Conservation (phyloP, 2,329 filamentous ascomycete genomes). For the Curvularia spicifera region DNA sequence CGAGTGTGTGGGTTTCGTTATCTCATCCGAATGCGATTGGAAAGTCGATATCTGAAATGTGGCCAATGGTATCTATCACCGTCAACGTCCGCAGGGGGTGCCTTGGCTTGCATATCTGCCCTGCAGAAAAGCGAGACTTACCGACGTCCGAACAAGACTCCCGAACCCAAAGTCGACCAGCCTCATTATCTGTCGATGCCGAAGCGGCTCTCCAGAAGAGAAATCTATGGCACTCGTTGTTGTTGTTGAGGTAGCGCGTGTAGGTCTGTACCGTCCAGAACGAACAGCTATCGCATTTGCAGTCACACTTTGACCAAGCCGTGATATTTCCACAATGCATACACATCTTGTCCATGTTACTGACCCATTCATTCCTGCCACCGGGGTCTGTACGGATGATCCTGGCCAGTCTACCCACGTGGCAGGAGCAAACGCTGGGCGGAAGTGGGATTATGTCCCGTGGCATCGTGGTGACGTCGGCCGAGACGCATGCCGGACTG, state of each 20-base stretch:
- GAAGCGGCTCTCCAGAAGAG: conserved; percentile 33
- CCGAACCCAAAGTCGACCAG: conserved; percentile 31
- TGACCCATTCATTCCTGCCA: conserved; percentile 41
- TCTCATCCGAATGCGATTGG: conserved; percentile 25
- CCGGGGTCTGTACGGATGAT: conserved; percentile 27
- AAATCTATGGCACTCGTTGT: conserved; percentile 28
- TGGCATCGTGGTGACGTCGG: conserved; percentile 8
- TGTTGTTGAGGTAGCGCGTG: conserved; percentile 42
- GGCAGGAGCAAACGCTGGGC: conserved; percentile 42
- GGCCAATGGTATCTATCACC: conserved; percentile 7
- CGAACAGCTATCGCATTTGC: conserved; percentile 42
- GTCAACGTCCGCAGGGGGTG: background rate
- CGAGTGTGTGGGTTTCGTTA: background rate
- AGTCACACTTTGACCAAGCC: conserved; percentile 36
- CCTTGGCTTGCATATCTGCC: background rate
- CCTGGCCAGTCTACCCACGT: conserved; percentile 39
- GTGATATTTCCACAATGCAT: conserved; percentile 45
- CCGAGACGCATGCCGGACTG: conserved; percentile 35
- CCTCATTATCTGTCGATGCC: background rate
- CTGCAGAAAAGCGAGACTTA: conserved; percentile 14
- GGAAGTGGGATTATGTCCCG: conserved; percentile 40
- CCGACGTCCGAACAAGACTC: conserved; percentile 29
- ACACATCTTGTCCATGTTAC: conserved; percentile 37
- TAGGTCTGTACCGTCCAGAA: conserved; percentile 37
- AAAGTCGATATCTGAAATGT: conserved; percentile 22